phyloP scores from a whole-genome alignment of 2,329 filamentous ascomycete genomes.

The Verticillium dahliae region DNA sequence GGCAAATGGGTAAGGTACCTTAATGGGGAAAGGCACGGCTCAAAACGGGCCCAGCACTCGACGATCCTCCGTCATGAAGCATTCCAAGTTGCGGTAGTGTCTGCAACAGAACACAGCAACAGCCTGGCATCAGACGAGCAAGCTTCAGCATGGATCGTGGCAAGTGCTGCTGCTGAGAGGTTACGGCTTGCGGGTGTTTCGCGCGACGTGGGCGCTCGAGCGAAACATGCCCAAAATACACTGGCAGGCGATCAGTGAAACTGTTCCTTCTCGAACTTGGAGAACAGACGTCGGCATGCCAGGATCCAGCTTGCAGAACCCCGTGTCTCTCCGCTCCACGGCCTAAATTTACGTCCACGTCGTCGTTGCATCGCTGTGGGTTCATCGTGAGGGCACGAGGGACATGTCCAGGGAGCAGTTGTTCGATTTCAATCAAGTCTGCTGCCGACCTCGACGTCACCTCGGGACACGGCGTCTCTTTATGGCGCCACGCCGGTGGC shows the following conservation, averaged over 20 bases:
- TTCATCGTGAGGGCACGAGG: not conserved
- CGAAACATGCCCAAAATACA: not conserved
- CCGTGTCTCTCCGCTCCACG: not conserved
- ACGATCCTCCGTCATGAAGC: not conserved
- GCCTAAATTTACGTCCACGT: not conserved
- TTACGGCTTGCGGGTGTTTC: not conserved
- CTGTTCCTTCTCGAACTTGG: not conserved
- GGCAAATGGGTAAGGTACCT: not conserved
- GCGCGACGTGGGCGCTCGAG: not conserved
- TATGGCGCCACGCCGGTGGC: not conserved
- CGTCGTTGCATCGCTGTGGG: not conserved
- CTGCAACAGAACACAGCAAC: not conserved
- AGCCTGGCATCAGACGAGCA: not conserved
- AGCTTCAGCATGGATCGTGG: not conserved
- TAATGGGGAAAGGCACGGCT: not conserved
- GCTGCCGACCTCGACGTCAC: not conserved
- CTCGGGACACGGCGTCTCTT: not conserved
- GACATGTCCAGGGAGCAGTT: not conserved
- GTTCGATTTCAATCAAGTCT: not conserved
- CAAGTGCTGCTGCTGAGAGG: not conserved
- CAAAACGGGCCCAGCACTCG: not conserved
- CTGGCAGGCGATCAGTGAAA: not conserved
- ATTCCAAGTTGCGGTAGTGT: not conserved
- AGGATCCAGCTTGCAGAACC: not conserved
- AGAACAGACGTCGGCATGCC: not conserved